Evolutionary conservation across 2,329 filamentous ascomycete species (phyloP), one percentile per base, ranked within the genome.

Genomic region (Fonsecaea pedrosoi): DNA sequence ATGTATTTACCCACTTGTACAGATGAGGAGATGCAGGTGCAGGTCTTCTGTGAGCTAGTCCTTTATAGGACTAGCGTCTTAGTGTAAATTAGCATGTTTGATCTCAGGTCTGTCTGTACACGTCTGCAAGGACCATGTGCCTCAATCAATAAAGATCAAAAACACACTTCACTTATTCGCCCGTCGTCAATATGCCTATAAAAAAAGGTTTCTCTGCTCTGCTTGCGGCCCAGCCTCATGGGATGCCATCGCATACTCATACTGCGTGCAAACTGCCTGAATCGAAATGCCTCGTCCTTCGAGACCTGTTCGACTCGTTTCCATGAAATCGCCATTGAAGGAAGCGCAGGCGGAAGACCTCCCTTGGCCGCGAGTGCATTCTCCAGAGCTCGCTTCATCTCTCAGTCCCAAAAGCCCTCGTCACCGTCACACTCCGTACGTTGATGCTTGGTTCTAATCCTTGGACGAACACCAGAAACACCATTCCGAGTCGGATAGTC

Each of bases 321-420:
- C 21, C 21, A 21, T 21, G 21, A 21, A 21, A 21, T 21, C 21
- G 21, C 21, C 21, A 21, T 21, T 21, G 21, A 21, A 21, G 21
- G 21, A 21, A 21, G 21, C 1, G 21, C 21, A 21, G 21, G 21
- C 21, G 21, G 21, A 21, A 21, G 21, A 21, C 21, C 21, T 1
- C 1, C 21, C 21, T 21, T 21, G 21, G 21, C 21, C 37, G 10
- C 37, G 45, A 42, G 13, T 35, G 42, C 56, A 25, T 45, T 18
- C 37, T 59, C 56, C 32, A 45, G 56, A 37, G 45, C 37, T 59
- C 56, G 8, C 56, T 18, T 45, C 37, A 59, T 30, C 30, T 18
- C 56, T 59, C 34, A 15, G 18, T 45, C 9, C 30, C 37, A 37
- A n/a, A 45, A 59, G 18, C 3, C 18, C 18, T 59, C 21, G 21